Conservation (phyloP, 257 asterid genomes). For the Penstemon barbatus region DNA sequence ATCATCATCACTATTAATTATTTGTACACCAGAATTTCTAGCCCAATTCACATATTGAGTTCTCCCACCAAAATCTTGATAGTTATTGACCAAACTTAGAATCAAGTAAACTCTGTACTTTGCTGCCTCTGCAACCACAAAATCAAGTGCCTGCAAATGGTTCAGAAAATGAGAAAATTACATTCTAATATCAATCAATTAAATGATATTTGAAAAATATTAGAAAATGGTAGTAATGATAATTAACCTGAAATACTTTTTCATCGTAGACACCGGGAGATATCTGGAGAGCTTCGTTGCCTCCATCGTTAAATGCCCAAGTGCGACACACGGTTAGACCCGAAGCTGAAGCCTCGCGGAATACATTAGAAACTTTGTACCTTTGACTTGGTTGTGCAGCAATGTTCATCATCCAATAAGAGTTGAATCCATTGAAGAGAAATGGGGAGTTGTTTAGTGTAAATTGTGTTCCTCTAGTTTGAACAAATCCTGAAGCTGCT, state of each 20-base stretch:
- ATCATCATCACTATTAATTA: constrained; percentile 39
- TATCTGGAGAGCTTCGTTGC: constrained; percentile 41
- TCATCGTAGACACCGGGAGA: constrained; percentile 54
- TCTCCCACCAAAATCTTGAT: constrained; percentile 56
- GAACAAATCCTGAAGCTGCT: constrained; percentile 24
- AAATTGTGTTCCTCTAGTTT: constrained; percentile 33
- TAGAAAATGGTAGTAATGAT: no score
- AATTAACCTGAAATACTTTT: constrained; percentile 43
- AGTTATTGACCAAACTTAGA: constrained; percentile 47
- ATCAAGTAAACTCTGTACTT: constrained; percentile 38
- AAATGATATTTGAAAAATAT: no score
- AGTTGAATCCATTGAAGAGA: constrained; percentile 50
- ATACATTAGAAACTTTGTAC: constrained; percentile 41
- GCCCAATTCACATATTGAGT: constrained; percentile 53
- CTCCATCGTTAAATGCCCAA: constrained; percentile 55
- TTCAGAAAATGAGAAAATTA: no score
- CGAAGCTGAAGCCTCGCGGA: constrained; percentile 40
- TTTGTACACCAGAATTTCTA: constrained; percentile 36
- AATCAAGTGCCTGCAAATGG: constrained; percentile 50
- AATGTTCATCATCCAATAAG: constrained; percentile 59
- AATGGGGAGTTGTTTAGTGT: constrained; percentile 29
- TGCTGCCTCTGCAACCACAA: constrained; percentile 51
- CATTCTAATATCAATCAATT: no score
- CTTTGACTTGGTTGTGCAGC: constrained; percentile 45
- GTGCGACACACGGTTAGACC: constrained; percentile 55